A percentile compares a stretch with the other conserved stretches of the same genome.
These are phyloP conservation scores for Xerocomellus chrysenteron DNA, from an alignment of 768 basidiomycete species.

Conservation along the genomic window DNA sequence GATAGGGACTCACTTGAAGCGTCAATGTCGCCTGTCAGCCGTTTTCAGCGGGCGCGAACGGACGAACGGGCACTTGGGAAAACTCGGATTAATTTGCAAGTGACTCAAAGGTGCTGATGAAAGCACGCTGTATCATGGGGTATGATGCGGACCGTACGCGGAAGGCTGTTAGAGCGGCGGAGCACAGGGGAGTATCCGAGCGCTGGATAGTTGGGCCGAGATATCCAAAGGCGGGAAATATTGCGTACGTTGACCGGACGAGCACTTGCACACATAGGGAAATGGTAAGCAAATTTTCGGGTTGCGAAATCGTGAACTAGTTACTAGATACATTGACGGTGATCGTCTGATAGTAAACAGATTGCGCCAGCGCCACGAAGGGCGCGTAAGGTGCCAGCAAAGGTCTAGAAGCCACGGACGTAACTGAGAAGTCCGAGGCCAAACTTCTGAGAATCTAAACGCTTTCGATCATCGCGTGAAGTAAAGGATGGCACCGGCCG, in stretches of 20 bases:
- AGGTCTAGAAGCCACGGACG: conserved; percentile 34
- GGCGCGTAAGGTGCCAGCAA: conserved; percentile 18
- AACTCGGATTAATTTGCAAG: conserved; percentile 14
- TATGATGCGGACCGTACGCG: conserved; percentile 22
- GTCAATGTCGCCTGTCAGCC: conserved; percentile 2
- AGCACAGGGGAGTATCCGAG: conserved; percentile 17
- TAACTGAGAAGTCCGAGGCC: conserved; percentile 35
- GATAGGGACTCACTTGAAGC: conserved; percentile 5
- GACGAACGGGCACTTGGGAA: conserved; percentile 18
- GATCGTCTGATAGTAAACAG: conserved; percentile 22
- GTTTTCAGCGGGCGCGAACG: conserved; percentile 6
- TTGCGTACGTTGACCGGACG: conserved; percentile 20
- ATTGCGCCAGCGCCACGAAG: conserved; percentile 31
- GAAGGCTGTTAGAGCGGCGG: conserved; percentile 25
- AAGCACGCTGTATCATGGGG: conserved; percentile 9
- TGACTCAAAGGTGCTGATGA: conserved; percentile 9
- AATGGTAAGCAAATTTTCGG: conserved; percentile 12
- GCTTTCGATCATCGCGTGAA: conserved; percentile 28
- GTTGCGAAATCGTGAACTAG: conserved; percentile 9
- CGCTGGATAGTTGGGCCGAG: conserved; percentile 8
- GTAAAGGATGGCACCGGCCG: conserved; percentile 5
- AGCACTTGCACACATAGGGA: conserved; percentile 16
- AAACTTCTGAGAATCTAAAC: conserved; percentile 31
- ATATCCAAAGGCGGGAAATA: conserved; percentile 23
- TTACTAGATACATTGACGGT: conserved; percentile 17